These are phyloP conservation scores for Neostapfia colusana DNA, from an alignment of 176 grass and related monocot genomes.

Conservation along the genomic window DNA sequence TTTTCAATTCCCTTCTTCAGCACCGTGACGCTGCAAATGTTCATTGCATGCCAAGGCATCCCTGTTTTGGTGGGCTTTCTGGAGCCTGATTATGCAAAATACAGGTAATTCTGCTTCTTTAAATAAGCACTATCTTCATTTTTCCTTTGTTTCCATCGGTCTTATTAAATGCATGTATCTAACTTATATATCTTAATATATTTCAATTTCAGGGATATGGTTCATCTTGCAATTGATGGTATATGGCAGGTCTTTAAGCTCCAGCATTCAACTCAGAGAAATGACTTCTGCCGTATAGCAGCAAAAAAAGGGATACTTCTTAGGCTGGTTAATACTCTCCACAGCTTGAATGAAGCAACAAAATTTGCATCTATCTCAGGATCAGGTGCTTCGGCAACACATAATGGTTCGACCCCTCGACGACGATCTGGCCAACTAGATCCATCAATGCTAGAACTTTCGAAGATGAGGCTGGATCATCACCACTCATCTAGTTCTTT, in stretches of 20 bases:
- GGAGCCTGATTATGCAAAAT: slow-evolving; percentile 99
- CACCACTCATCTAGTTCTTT: slow-evolving; percentile 57
- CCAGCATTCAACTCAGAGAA: slow-evolving; percentile 79
- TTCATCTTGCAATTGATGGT: slow-evolving; percentile 95
- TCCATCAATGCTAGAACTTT: slow-evolving; percentile 48
- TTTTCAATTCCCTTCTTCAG: slow-evolving; percentile 61
- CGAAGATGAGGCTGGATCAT: slow-evolving; percentile 54
- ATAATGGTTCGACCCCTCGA: slow-evolving; percentile 74
- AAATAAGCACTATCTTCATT: slow-evolving; percentile 28
- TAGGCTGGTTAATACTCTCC: slow-evolving; percentile 86
- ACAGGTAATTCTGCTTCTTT: slow-evolving; percentile 50
- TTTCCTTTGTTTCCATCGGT: slow-evolving; percentile 19
- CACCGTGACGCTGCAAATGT: slow-evolving; percentile 96
- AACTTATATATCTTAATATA: slow-evolving; percentile 19
- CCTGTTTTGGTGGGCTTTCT: slow-evolving; percentile 95
- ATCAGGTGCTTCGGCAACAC: slow-evolving; percentile 67
- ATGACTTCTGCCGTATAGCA: slow-evolving; percentile 94
- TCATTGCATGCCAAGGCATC: slow-evolving; percentile 95
- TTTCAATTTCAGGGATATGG: slow-evolving; percentile 85
- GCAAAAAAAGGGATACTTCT: slow-evolving; percentile 90
- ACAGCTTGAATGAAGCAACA: slow-evolving; percentile 98
- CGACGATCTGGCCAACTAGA: slow-evolving; percentile 77
- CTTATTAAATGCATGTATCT: slow-evolving; percentile 21
- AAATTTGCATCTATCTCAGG: slow-evolving; percentile 68
- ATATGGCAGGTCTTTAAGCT: slow-evolving; percentile 99